phyloP scores from a whole-genome alignment of 495 filamentous ascomycete species.

The Entonaema liquescens region DNA sequence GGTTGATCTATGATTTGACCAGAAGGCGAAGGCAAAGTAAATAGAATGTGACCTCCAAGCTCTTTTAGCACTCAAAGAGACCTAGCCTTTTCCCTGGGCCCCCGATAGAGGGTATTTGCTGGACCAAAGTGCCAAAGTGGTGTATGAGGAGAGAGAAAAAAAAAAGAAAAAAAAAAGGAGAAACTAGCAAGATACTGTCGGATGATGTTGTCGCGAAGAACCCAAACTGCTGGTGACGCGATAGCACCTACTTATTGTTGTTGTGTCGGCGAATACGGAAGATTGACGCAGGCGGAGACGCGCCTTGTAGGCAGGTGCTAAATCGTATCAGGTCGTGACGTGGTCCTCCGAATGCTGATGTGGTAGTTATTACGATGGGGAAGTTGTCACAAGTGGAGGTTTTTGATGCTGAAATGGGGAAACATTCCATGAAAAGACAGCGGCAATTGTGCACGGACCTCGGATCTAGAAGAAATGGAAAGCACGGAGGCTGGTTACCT shows the following conservation, averaged over 20 bases:
- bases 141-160: too few relatives aligned
- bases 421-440: constrained; percentile 12
- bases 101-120: background rate
- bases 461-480: constrained; percentile 1
- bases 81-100: constrained; percentile 25
- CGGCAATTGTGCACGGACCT: constrained; percentile 15
- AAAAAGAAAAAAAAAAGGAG: background rate
- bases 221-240: constrained; percentile 1
- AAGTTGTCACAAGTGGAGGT: constrained; percentile 18
- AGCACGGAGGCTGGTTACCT: background rate
- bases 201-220: background rate
- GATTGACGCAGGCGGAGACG: background rate
- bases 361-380: constrained; percentile 5
- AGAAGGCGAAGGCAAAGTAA: constrained; percentile 31
- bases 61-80: constrained; percentile 38
- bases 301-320: background rate
- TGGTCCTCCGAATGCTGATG: constrained; percentile 12
- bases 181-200: background rate
- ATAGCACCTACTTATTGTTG: constrained; percentile 5
- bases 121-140: background rate
- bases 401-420: constrained; percentile 10
- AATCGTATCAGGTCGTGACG: constrained; percentile 4
- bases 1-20: constrained; percentile 40
- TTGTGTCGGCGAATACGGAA: background rate
- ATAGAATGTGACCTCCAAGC: constrained; percentile 35